Evolutionary conservation across 2,329 filamentous ascomycete genomes (phyloP), one percentile per base, ranked within the genome.

Genomic region (Fusarium subglutinans): DNA sequence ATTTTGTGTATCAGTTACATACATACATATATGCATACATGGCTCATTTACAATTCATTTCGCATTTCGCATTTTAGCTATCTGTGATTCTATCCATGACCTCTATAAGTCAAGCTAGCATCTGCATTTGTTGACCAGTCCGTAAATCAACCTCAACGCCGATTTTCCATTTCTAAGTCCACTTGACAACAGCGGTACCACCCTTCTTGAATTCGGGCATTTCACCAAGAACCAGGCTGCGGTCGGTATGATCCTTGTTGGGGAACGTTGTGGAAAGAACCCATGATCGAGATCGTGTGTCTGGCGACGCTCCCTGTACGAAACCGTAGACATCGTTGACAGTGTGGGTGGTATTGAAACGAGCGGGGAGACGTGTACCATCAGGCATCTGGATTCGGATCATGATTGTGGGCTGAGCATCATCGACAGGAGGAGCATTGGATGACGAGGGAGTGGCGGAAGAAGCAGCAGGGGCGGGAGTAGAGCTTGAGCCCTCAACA

Each of bases 261-360:
- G 94, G 94, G 82, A 96, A 96, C 0, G 93, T 96, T 0, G 94
- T 96, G 73, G 92, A 93, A 48, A 97, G 85, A 6, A 94, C 92
- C 87, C 92, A 96, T 8, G 87, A 77, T n/a, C 93, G 87, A 44
- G 82, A 79, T 37, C 84, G 84, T 56, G 89, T 88, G 12, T 87
- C 87, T 0, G 90, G 81, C 33, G 89, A 91, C 1, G 93, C 88
- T n/a, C 88, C 86, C 66, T 89, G 85, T 69, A 96, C 90, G 77
- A 96, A 96, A 14, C 87, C 85, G 81, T 96, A 96, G 14, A 97
- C 88, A 74, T 96, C 92, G 22, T 90, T 92, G 53, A 97, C 84
- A 0, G 93, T 96, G 76, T 94, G 91, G 1, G 89, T 91, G 1
- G 92, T 91, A 84, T 96, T 96, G 84, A 97, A 97, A 14, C 93